These are phyloP conservation scores for Thelephora ganbajun DNA, from an alignment of 768 basidiomycete species.

Conservation along the genomic window DNA sequence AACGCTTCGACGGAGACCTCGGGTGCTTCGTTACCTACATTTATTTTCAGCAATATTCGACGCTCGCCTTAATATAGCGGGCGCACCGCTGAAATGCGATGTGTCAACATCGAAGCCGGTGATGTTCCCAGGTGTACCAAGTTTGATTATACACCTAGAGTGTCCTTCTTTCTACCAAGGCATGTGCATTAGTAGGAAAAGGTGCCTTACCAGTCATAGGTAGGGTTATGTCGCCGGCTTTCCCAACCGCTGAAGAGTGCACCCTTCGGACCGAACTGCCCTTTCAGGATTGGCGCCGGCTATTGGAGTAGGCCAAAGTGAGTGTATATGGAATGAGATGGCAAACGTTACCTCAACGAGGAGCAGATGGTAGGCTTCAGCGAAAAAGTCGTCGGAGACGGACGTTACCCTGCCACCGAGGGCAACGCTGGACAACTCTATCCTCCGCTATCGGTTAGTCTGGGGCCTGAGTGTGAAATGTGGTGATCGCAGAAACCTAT, in stretches of 20 bases:
- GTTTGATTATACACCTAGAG: conserved; percentile 74
- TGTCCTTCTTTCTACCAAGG: neutral
- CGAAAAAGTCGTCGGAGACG: conserved; percentile 95
- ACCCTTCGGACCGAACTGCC: conserved; percentile 95
- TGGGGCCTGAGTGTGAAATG: neutral
- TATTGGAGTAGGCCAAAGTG: conserved; percentile 15
- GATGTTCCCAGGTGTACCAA: conserved; percentile 65
- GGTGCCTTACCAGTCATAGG: conserved; percentile 64
- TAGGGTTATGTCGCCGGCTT: conserved; percentile 73
- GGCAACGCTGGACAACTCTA: conserved; percentile 82
- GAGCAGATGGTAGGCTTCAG: conserved; percentile 70
- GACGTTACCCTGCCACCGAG: conserved; percentile 63
- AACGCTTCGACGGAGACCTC: conserved; percentile 61
- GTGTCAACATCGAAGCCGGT: conserved; percentile 91
- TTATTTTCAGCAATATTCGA: neutral
- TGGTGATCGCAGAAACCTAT: conserved; percentile 28
- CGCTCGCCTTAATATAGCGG: no score
- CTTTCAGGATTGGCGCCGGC: conserved; percentile 82
- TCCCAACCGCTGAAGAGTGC: conserved; percentile 96
- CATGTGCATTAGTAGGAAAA: neutral
- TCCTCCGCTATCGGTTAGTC: neutral
- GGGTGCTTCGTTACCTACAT: conserved; percentile 77
- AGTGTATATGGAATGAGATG: neutral
- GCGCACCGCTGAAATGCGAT: conserved; percentile 73
- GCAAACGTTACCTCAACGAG: conserved; percentile 51